Base-by-base conservation (phyloP, 768 basidiomycete species). In the Russula compacta region DNA sequence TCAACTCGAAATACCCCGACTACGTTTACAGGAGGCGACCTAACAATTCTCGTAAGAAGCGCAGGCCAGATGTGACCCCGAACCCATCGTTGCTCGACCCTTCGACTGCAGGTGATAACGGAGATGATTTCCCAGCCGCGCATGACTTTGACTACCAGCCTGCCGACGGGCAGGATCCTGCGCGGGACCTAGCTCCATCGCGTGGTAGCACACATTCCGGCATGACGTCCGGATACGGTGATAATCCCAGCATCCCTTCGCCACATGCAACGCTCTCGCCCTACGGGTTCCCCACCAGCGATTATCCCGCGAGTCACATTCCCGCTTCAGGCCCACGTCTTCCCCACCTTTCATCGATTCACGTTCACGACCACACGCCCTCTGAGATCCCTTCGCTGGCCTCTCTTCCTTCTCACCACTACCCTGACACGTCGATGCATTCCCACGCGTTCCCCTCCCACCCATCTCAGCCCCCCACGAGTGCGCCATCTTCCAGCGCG, bases 1-100 rank as follows among this genome's bases (percentile, higher is more conserved):
- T 93, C 77, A 92, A 92, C 72, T 74, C 80, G 24, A 87, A 84
- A 69, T 92, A 92, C 72, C 91, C 91, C 15, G 89, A 92, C 78
- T 93, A 93, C 67, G 89, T 93, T 48, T 93, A 93, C 76, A 83
- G 85, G 68, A 83, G 91, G 55, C 80, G 91, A 53, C 91, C 91
- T 32, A 93, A 93, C 75, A 91, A 93, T 71, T 87, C 87, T 58
- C 83, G 91, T 67, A 87, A 83, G 69, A 81, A 78, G 68, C 77
- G 81, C 59, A 77, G 74, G 61, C 59, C 73, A 0, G 79, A 80
- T 57, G 60, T 69, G 32, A 60, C 69, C 10, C 59, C 67, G 47
- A 68, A 71, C 48, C 62, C 64, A 29, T 1, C 24, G 46, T 62
- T 74, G n/a, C 60, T 70, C 15, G 75, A 74, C 56, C 64, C 69